Conservation (phyloP, 352 stramenopile genomes). For the Phytophthora pseudosyringae region DNA sequence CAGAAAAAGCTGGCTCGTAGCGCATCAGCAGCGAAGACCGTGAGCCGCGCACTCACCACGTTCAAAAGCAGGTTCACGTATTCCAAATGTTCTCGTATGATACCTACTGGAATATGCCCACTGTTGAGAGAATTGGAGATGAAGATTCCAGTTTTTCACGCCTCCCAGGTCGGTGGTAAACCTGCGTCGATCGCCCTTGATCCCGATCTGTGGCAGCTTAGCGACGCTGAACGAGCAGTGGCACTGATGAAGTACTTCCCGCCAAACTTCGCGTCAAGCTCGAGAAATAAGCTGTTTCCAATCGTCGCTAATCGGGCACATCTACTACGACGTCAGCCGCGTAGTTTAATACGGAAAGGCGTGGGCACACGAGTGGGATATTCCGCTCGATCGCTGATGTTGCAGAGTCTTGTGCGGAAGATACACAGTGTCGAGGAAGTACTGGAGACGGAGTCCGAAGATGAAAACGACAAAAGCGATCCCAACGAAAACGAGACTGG, state of each 20-base stretch:
- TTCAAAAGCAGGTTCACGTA: constrained; percentile 93
- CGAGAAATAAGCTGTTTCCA: constrained; percentile 49
- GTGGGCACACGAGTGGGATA: constrained; percentile 44
- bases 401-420: constrained; percentile 56
- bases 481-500: constrained; percentile 1
- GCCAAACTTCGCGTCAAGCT: constrained; percentile 36
- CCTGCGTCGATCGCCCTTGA: constrained; percentile 26
- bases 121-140: constrained; percentile 63
- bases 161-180: constrained; percentile 76
- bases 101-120: constrained; percentile 59
- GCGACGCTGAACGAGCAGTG: constrained; percentile 67
- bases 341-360: constrained; percentile 22
- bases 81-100: constrained; percentile 78
- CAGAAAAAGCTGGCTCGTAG: constrained; percentile 88
- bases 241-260: constrained; percentile 55
- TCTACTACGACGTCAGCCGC: constrained; percentile 44
- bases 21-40: constrained; percentile 79
- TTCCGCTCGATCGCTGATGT: constrained; percentile 49
- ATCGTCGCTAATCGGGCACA: constrained; percentile 46
- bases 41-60: constrained; percentile 81
- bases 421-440: constrained; percentile 49
- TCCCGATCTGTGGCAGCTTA: constrained; percentile 62
- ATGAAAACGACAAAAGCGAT: constrained; percentile 30
- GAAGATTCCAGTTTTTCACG: constrained; percentile 83
- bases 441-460: constrained; percentile 27